A percentile compares a stretch with the other conserved stretches of the same genome.
phyloP scores from a whole-genome alignment of 2,329 filamentous ascomycete species.

The Erysiphe pisi region DNA sequence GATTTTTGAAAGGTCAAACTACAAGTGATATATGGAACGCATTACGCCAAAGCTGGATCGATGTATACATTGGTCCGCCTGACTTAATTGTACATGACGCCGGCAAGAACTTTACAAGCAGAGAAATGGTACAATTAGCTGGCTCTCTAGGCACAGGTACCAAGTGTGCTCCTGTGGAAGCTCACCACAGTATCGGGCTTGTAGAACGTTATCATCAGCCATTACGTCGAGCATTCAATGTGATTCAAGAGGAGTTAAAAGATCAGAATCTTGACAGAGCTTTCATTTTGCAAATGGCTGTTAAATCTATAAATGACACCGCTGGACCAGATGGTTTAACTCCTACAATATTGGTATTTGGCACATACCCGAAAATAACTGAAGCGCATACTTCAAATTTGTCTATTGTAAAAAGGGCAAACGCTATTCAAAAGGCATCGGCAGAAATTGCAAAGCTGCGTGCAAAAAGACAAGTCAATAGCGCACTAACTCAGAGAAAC shows the following conservation, averaged over 20 bases:
- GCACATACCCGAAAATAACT: not conserved
- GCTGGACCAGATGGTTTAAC: not conserved
- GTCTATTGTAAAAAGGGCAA: constrained; percentile 10
- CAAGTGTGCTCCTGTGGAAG: constrained; percentile 26
- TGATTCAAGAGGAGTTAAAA: constrained; percentile 1
- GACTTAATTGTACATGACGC: constrained; percentile 25
- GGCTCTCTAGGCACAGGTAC: not conserved
- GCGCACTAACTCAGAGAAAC: constrained; percentile 28
- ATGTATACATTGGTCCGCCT: constrained; percentile 28
- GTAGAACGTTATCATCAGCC: constrained; percentile 27
- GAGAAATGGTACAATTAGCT: constrained; percentile 27
- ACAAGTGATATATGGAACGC: constrained; percentile 23
- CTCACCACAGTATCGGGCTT: constrained; percentile 27
- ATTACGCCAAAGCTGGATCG: constrained; percentile 28
- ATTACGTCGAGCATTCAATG: constrained; percentile 25
- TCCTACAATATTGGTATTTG: constrained; percentile 23
- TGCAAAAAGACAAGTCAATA: constrained; percentile 7
- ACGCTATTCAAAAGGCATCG: constrained; percentile 28
- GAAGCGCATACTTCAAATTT: not conserved
- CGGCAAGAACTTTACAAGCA: constrained; percentile 29
- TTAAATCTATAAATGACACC: constrained; percentile 27
- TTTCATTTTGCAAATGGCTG: constrained; percentile 17
- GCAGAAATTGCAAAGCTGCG: constrained; percentile 27
- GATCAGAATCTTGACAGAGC: not conserved
- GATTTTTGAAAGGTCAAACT: constrained; percentile 23